Conservation (phyloP, 192 early-diverging fungal species). For the Gonapodya prolifera region DNA sequence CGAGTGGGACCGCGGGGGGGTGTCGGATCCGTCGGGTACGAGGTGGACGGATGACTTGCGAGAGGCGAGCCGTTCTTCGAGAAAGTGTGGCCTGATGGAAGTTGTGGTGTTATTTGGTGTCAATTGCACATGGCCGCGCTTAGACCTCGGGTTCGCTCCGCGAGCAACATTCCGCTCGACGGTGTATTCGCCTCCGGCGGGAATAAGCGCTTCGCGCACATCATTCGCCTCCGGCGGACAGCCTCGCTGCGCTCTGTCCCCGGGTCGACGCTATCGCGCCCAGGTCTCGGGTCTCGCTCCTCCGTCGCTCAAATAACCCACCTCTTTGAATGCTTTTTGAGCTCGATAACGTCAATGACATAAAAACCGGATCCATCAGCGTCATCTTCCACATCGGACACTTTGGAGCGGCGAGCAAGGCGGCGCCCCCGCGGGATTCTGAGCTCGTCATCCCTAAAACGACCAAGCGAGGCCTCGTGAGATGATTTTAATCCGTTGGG, state of each 20-base stretch:
- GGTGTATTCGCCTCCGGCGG: too few species aligned
- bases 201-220: too few species aligned
- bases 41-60: not conserved
- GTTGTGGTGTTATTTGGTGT: too few species aligned
- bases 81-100: not conserved
- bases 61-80: not conserved
- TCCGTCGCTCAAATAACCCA: not conserved
- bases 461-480: not conserved
- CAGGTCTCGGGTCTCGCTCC: too few species aligned
- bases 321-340: not conserved
- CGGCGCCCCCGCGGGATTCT: not conserved
- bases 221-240: too few species aligned
- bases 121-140: too few species aligned
- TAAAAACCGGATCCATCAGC: not conserved
- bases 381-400: not conserved
- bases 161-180: too few species aligned
- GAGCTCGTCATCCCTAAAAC: not conserved
- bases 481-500: too few species aligned
- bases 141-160: too few species aligned
- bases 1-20: not conserved
- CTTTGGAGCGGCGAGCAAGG: not conserved
- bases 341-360: not conserved
- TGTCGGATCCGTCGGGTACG: not conserved
- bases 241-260: too few species aligned
- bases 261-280: too few species aligned